These are phyloP conservation scores for Phytophthora syringae DNA, from an alignment of 352 stramenopile species.

Conservation along the genomic window DNA sequence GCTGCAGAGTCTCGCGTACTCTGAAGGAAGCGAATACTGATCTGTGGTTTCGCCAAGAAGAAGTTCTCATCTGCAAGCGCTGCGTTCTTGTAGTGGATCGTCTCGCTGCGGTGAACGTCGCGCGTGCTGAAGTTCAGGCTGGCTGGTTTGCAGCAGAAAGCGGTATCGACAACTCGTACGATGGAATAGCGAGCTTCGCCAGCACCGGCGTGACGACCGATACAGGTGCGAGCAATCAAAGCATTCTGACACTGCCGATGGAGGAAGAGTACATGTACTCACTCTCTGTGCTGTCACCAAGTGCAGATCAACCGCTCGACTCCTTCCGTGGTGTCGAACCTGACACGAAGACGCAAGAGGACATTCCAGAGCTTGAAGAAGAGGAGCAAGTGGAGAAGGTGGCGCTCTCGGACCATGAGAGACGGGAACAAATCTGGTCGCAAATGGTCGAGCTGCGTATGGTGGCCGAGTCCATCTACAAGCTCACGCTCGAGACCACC, in stretches of 20 bases:
- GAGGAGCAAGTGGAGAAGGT: constrained; percentile 2
- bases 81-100: constrained; percentile 35
- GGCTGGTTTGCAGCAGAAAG: constrained; percentile 15
- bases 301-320: constrained; percentile 28
- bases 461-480: constrained; percentile 56
- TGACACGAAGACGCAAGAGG: background rate
- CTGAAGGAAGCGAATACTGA: constrained; percentile 36
- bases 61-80: constrained; percentile 39
- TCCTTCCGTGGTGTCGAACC: constrained; percentile 30
- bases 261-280: constrained; percentile 34
- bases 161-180: background rate
- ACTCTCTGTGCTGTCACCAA: constrained; percentile 32
- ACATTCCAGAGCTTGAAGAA: constrained; percentile 8
- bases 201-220: constrained; percentile 30
- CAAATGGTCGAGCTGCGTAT: constrained; percentile 57
- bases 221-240: constrained; percentile 27
- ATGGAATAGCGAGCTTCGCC: constrained; percentile 9
- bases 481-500: constrained; percentile 41
- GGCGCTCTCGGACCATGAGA: constrained; percentile 27
- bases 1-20: constrained; percentile 33
- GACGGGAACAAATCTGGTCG: constrained; percentile 43
- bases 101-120: constrained; percentile 32
- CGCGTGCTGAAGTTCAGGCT: constrained; percentile 28
- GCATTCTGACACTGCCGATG: constrained; percentile 1
- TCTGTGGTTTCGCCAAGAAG: constrained; percentile 35